Conservation (phyloP, 257 asterid species). For the Ligustrum vulgare region DNA sequence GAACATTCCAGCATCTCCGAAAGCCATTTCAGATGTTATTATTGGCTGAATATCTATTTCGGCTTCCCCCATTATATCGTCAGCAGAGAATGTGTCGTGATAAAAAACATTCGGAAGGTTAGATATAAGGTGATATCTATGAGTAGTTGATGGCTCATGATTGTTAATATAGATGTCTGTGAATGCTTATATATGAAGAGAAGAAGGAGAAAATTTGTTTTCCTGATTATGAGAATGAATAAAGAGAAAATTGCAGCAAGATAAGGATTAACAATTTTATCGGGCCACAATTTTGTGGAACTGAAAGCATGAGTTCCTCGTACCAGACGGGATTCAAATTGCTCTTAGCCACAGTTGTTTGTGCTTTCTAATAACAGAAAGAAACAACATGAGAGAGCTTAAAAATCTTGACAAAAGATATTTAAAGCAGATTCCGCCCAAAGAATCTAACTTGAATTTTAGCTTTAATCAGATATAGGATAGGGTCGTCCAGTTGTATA, state of each 20-base stretch:
- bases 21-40: slow-evolving; percentile 91
- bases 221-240: background rate
- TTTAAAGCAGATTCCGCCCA: background rate
- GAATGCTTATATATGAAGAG: background rate
- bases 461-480: no score
- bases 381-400: slow-evolving; percentile 22
- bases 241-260: background rate
- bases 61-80: slow-evolving; percentile 95
- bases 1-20: slow-evolving; percentile 76
- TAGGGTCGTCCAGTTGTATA: no score
- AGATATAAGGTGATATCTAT: background rate
- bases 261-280: slow-evolving; percentile 63
- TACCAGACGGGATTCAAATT: slow-evolving; percentile 94
- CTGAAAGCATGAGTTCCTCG: slow-evolving; percentile 92
- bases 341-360: slow-evolving; percentile 74
- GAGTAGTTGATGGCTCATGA: background rate
- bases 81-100: slow-evolving; percentile 87
- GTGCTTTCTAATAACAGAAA: slow-evolving; percentile 60
- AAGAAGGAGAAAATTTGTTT: background rate
- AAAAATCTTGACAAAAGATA: background rate
- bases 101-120: slow-evolving; percentile 46
- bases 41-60: slow-evolving; percentile 89
- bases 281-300: slow-evolving; percentile 78
- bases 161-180: background rate
- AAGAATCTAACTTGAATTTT: background rate